A percentile compares a stretch with the other conserved stretches of the same genome.
These are phyloP conservation scores for Boletus rubescentipes DNA, from an alignment of 768 basidiomycete species.

Conservation along the genomic window DNA sequence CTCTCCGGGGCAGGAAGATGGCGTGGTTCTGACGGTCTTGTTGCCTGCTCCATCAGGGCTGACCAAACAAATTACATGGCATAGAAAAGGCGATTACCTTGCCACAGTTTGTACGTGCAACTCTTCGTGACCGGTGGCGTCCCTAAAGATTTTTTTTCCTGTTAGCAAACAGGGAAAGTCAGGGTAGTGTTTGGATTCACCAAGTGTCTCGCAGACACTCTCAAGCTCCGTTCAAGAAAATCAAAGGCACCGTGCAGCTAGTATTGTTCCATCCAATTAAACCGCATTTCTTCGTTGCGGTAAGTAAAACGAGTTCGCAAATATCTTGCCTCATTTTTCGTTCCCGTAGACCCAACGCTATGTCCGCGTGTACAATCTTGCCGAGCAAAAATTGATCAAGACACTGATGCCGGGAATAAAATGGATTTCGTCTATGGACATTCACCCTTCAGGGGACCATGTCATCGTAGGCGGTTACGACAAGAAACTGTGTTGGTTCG, in stretches of 20 bases:
- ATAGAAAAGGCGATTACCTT: conserved; percentile 92
- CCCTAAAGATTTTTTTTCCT: conserved; percentile 8
- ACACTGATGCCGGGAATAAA: conserved; percentile 93
- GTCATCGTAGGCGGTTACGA: conserved; percentile 97
- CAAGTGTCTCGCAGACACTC: conserved; percentile 92
- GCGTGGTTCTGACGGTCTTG: conserved; percentile 57
- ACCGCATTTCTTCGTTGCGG: conserved; percentile 97
- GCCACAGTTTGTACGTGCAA: conserved; percentile 84
- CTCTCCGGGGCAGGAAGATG: conserved; percentile 46
- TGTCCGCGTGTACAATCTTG: conserved; percentile 91
- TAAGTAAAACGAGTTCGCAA: conserved; percentile 41
- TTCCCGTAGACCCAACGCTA: conserved; percentile 85
- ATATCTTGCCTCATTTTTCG: conserved; percentile 8
- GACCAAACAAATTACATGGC: conserved; percentile 86
- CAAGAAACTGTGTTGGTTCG: conserved; percentile 98
- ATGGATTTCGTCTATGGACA: conserved; percentile 97
- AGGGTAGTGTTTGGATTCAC: conserved; percentile 93
- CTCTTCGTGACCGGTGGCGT: conserved; percentile 3
- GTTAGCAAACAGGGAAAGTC: conserved; percentile 62
- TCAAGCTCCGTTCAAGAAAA: conserved; percentile 96
- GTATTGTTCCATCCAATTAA: conserved; percentile 94
- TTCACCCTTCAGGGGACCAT: conserved; percentile 95
- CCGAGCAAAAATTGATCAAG: conserved; percentile 90
- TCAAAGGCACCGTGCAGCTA: conserved; percentile 86
- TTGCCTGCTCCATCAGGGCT: conserved; percentile 67